Evolutionary conservation across 2,329 filamentous ascomycete genomes (phyloP).

Genomic region (Penicillium psychrosexuale): DNA sequence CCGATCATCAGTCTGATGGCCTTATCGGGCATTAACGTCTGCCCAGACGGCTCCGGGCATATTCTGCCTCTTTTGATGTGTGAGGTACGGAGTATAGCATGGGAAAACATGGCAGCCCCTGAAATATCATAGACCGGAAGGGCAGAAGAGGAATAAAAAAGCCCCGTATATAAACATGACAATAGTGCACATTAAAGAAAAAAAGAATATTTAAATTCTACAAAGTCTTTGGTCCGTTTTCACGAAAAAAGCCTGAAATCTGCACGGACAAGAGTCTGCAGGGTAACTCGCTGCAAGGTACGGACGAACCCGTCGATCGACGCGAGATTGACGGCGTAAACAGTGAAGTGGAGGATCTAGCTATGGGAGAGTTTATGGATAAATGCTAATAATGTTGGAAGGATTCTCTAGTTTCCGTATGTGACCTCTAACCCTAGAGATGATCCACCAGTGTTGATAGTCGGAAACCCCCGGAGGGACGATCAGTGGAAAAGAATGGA

Average conservation of each 20-base stretch:
- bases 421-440: not conserved
- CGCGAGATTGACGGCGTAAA: conserved; percentile 6
- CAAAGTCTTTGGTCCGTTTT: not conserved
- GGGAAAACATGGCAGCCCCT: conserved; percentile 5
- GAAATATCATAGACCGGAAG: conserved; percentile 6
- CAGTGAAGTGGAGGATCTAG: not conserved
- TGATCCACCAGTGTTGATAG: conserved; percentile 3
- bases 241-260: not conserved
- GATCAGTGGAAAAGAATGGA: not conserved
- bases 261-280: conserved; percentile 23
- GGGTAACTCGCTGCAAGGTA: conserved; percentile 28
- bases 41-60: conserved; percentile 13
- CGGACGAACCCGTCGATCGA: conserved; percentile 27
- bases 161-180: not conserved
- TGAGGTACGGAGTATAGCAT: conserved; percentile 1
- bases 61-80: not conserved
- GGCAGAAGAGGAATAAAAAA: not conserved
- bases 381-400: not conserved
- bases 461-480: not conserved
- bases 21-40: conserved; percentile 15
- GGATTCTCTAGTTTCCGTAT: not conserved
- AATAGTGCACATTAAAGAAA: not conserved
- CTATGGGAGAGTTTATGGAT: not conserved
- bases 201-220: not conserved
- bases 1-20: conserved; percentile 2